phyloP scores from a whole-genome alignment of 2,329 filamentous ascomycete species.

The Madurella mycetomatis region DNA sequence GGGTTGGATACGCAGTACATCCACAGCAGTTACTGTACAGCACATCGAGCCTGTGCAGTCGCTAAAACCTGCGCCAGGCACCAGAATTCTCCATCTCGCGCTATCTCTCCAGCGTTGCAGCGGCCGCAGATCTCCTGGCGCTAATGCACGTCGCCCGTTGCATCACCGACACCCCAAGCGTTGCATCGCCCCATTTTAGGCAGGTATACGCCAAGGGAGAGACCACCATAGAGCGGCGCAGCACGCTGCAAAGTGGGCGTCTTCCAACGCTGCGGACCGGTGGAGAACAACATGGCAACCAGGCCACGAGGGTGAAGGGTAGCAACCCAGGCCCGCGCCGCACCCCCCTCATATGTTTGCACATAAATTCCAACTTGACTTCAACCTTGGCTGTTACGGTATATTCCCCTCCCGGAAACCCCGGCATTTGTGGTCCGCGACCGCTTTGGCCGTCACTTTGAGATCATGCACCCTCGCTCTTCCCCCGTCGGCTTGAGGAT shows the following conservation, averaged over 20 bases:
- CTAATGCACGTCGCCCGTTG: slow-evolving; percentile 9
- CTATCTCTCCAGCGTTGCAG: neutral
- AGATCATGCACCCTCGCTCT: no score
- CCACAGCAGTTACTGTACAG: no score
- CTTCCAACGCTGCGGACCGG: neutral
- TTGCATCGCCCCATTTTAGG: slow-evolving; percentile 1
- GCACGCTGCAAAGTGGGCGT: neutral
- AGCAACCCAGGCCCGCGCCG: no score
- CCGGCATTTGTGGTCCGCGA: no score
- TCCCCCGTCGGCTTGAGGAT: neutral
- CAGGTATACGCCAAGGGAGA: neutral
- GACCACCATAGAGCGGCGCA: neutral
- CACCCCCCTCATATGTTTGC: no score
- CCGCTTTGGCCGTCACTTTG: no score
- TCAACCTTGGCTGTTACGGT: no score
- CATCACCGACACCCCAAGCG: neutral
- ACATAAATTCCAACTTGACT: no score
- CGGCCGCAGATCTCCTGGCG: neutral
- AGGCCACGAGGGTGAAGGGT: slow-evolving; percentile 2
- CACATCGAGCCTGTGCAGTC: no score
- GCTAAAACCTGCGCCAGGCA: neutral
- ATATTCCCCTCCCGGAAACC: no score
- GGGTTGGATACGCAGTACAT: no score
- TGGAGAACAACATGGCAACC: neutral
- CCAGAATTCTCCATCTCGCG: slow-evolving; percentile 1